Base-by-base conservation (phyloP, 805 yeast genomes). In the Cyberlindnera lachancei region DNA sequence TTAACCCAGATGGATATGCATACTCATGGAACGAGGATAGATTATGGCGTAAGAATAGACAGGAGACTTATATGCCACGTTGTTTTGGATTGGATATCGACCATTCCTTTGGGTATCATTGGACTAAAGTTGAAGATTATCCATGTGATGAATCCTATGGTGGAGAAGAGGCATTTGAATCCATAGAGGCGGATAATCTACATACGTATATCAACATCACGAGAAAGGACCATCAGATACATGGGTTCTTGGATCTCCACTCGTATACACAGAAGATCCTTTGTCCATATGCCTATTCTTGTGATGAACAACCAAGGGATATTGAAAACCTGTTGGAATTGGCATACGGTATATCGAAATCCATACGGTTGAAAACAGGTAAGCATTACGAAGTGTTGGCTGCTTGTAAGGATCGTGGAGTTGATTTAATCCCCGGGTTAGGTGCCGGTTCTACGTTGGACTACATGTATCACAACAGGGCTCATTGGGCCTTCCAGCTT, bases 1-100 rank as follows among this genome's bases (percentile, higher is more conserved):
- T 78, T 55, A 87, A 87, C 50, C 95, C 95, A 1, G 96, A 87
- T 57, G 96, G 96, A 0, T 87, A 87, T 53, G 83, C 66, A 11
- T 80, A 81, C 53, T 66, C 94, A 3, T 87, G 96, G 95, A 66
- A 64, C 3, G 50, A 59, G 18, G 95, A 87, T 52, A 63, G 96
- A 35, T 60, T 87, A 37, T 87, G 96, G 96, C 63, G 92, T 28
- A 87, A 87, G 50, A 87, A 85, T 56, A 67, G 95, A 39, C 96
- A 87, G 56, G 73, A 74, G 33, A 79, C 92, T 0, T 70, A 64
- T 30, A 53, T 69, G 30, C 74, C 81, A 7, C 56, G 68, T 26
- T 87, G 96, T 54, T 63, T 68, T 29, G 96, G 96, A 8, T 72
- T 86, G 23, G 95, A 87, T 53, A 77, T 87, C 36, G 95, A 85